These are phyloP conservation scores for Lipomyces sp. DNA, from an alignment of 805 yeast genomes.

Conservation along the genomic window DNA sequence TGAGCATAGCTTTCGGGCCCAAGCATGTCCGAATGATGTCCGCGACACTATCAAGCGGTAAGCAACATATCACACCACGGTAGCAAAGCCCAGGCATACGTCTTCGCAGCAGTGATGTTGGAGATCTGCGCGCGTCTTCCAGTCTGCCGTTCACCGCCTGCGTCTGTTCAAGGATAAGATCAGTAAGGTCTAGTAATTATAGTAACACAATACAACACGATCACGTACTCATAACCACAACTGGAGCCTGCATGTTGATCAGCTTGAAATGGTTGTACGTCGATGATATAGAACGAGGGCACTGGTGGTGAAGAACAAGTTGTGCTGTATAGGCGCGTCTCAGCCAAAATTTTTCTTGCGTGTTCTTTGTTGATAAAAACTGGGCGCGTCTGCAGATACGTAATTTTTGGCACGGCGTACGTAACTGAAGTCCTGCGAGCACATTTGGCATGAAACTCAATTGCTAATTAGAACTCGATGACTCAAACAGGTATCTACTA, in stretches of 20 bases:
- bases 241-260: conserved; percentile 71
- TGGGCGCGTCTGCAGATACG: no score
- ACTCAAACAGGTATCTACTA: no score
- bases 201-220: neutral
- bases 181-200: neutral
- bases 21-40: conserved; percentile 96
- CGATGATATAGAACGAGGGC: neutral
- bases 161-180: conserved; percentile 10
- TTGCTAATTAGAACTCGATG: no score
- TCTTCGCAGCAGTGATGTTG: conserved; percentile 98
- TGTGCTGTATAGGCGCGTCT: neutral
- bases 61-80: conserved; percentile 9
- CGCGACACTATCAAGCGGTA: conserved; percentile 52
- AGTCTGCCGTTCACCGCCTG: conserved; percentile 75
- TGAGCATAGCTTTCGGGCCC: conserved; percentile 98
- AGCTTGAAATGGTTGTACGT: neutral
- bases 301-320: neutral
- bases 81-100: no score
- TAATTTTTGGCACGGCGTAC: neutral
- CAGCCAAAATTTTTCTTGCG: neutral
- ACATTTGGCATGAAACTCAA: no score
- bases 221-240: conserved; percentile 61
- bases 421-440: neutral
- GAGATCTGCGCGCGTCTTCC: conserved; percentile 97
- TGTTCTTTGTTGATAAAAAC: no score